These are phyloP conservation scores for Aspergillus nanangensis DNA, from an alignment of 495 filamentous ascomycete genomes.

Conservation along the genomic window DNA sequence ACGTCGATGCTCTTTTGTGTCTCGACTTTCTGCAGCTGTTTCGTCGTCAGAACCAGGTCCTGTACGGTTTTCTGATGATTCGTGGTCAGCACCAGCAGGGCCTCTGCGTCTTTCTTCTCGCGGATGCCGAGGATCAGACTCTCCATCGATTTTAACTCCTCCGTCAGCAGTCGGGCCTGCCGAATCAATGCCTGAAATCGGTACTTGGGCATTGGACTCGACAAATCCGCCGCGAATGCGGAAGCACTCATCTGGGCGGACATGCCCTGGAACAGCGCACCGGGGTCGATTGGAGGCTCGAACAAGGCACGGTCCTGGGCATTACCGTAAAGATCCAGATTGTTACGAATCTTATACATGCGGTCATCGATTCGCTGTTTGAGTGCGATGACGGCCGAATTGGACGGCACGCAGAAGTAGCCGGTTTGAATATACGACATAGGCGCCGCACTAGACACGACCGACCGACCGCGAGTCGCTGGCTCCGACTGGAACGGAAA, in stretches of 20 bases:
- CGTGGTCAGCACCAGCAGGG: neutral
- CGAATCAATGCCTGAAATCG: slow-evolving; percentile 24
- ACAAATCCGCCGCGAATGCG: slow-evolving; percentile 14
- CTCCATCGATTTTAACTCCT: slow-evolving; percentile 19
- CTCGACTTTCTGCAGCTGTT: slow-evolving; percentile 10
- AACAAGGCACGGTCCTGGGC: slow-evolving; percentile 17
- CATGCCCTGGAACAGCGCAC: slow-evolving; percentile 4
- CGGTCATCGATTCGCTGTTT: slow-evolving; percentile 23
- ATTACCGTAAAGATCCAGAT: slow-evolving; percentile 26
- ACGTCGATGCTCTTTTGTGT: slow-evolving; percentile 8
- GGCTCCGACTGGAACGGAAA: slow-evolving; percentile 19
- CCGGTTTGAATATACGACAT: neutral
- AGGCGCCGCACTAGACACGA: neutral
- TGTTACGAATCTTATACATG: slow-evolving; percentile 30
- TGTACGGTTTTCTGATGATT: neutral
- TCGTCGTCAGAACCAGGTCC: slow-evolving; percentile 22
- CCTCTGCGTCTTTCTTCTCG: slow-evolving; percentile 22
- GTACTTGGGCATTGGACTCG: slow-evolving; percentile 28
- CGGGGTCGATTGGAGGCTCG: slow-evolving; percentile 24
- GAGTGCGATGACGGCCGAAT: slow-evolving; percentile 13
- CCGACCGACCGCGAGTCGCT: neutral
- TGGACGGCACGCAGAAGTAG: slow-evolving; percentile 29
- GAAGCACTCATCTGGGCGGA: slow-evolving; percentile 11
- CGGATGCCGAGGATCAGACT: slow-evolving; percentile 8
- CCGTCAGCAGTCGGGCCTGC: slow-evolving; percentile 25